These are phyloP conservation scores for Calendula officinalis DNA, from an alignment of 129 eudicot genomes.

Conservation along the genomic window DNA sequence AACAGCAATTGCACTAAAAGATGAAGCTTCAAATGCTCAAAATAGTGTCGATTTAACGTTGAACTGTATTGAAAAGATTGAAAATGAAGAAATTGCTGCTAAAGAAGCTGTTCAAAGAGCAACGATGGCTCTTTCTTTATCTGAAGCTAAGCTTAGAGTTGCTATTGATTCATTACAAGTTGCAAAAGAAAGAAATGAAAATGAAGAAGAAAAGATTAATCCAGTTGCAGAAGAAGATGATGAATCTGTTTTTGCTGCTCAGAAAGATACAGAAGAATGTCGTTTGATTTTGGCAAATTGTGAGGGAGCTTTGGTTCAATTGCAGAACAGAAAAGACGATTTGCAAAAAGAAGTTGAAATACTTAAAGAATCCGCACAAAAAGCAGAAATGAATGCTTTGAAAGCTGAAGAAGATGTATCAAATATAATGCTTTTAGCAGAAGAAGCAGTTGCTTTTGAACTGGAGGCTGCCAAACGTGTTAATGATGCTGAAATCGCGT, in stretches of 20 bases:
- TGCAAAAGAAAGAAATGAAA: conserved; percentile 30
- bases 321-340: conserved; percentile 65
- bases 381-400: conserved; percentile 59
- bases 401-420: conserved; percentile 93
- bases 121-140: conserved; percentile 72
- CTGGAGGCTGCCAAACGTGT: conserved; percentile 89
- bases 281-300: conserved; percentile 50
- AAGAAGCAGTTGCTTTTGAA: conserved; percentile 96
- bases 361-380: conserved; percentile 63
- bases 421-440: conserved; percentile 93
- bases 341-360: conserved; percentile 66
- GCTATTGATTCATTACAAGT: conserved; percentile 50
- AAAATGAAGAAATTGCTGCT: conserved; percentile 65
- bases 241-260: conserved; percentile 50
- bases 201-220: conserved; percentile 20
- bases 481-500: conserved; percentile 79
- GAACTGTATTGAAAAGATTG: conserved; percentile 51
- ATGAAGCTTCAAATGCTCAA: conserved; percentile 64
- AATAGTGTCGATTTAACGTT: conserved; percentile 49
- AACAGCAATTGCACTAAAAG: conserved; percentile 76
- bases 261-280: conserved; percentile 58
- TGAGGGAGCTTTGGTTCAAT: conserved; percentile 54
- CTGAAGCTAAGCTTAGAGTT: conserved; percentile 75
- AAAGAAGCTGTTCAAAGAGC: conserved; percentile 80
- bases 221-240: conserved; percentile 40